Base-by-base conservation (phyloP, 306 rosid genomes). In the Castanospermum australe region DNA sequence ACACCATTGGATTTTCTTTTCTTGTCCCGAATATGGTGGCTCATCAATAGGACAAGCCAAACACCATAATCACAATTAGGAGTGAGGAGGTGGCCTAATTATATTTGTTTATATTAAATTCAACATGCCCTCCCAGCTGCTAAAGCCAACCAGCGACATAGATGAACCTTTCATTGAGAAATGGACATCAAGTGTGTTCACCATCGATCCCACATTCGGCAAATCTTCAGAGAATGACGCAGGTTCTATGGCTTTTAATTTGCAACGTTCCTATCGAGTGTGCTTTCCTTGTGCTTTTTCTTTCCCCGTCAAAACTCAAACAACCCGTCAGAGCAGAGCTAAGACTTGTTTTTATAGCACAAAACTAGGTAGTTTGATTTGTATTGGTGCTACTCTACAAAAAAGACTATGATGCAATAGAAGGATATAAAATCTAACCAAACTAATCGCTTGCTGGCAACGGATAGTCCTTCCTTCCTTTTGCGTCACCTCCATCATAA, bases 401-500 rank as follows among this genome's bases (percentile, higher is more conserved):
- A n/a, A n/a, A n/a, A n/a, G n/a, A n/a, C n/a, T n/a, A n/a, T n/a
- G n/a, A n/a, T n/a, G n/a, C 32, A 28, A 28, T 28, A 1, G 3
- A 28, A 28, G 32, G 18, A 64, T 36, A 64, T 30, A n/a, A 62
- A 39, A 62, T 66, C 18, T 66, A 39, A 41, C 54, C 71, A 66
- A 66, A 66, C 54, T 4, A 66, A 39, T 33, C 68, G 6, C 45
- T 66, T 41, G 6, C 12, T 45, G 6, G 22, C 68, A 24, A 67
- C 44, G 2, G 35, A 59, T 63, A 20, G 65, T 20, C 50, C 41
- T 33, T 35, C 13, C 41, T 35, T 63, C 33, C 41, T 35, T 63
- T 21, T 62, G 41, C 41, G 50, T 39, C 52, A 76, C 65, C 65
- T 13, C 52, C 28, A 50, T 76, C 81, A 36, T 64, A 76, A 76